Conservation (phyloP, 768 basidiomycete genomes). For the Hypholoma sublateritium region DNA sequence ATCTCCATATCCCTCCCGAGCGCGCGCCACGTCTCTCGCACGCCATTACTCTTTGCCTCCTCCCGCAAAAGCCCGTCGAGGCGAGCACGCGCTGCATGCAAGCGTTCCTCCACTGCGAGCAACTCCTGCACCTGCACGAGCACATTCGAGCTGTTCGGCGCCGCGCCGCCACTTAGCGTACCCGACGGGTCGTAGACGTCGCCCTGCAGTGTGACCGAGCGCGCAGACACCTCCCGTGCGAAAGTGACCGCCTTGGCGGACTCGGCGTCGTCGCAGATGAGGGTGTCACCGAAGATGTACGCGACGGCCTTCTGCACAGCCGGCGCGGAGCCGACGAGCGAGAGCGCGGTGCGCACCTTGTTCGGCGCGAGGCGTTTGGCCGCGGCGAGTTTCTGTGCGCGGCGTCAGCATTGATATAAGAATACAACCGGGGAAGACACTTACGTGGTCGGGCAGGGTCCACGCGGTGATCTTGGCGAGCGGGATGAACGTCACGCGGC, state of each 20-base stretch:
- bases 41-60: slow-evolving; percentile 49
- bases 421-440: slow-evolving; percentile 1
- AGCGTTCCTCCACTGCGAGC: slow-evolving; percentile 59
- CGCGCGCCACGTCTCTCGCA: slow-evolving; percentile 60
- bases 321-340: slow-evolving; percentile 77
- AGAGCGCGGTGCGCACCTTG: slow-evolving; percentile 85
- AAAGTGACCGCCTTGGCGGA: slow-evolving; percentile 90
- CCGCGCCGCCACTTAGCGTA: slow-evolving; percentile 88
- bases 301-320: slow-evolving; percentile 88
- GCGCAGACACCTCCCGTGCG: slow-evolving; percentile 59
- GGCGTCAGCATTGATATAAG: background rate
- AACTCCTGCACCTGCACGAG: slow-evolving; percentile 86
- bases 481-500: slow-evolving; percentile 91
- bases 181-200: slow-evolving; percentile 97
- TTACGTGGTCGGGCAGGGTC: slow-evolving; percentile 44
- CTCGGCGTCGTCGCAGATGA: slow-evolving; percentile 88
- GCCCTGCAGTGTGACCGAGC: slow-evolving; percentile 90
- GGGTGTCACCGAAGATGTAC: slow-evolving; percentile 90
- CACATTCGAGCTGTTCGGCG: slow-evolving; percentile 71
- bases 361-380: slow-evolving; percentile 74
- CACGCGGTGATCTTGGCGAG: slow-evolving; percentile 84
- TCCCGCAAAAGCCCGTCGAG: slow-evolving; percentile 56
- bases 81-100: slow-evolving; percentile 46
- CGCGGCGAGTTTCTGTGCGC: slow-evolving; percentile 67
- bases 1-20: slow-evolving; percentile 76